Percentiles rank a stretch among this genome's conserved stretches.
phyloP scores from a whole-genome alignment of 2,329 filamentous ascomycete species.

The Aureobasidium musti region DNA sequence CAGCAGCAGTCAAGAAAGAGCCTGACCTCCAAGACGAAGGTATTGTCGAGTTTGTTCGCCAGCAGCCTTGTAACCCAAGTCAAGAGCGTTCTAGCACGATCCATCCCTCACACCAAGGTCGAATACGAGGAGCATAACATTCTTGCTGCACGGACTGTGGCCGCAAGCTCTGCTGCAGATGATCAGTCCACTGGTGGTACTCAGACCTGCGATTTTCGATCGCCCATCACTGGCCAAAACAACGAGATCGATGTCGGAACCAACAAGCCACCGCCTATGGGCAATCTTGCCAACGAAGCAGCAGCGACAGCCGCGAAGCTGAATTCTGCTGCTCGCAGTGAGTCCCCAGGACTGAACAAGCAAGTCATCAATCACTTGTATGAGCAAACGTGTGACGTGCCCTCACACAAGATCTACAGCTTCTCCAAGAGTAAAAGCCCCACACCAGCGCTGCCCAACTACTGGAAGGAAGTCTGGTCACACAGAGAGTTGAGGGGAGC shows the following conservation, averaged over 20 bases:
- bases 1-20: not conserved
- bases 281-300: not conserved
- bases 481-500: not conserved
- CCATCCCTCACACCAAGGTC: not conserved
- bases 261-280: no score
- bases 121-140: not conserved
- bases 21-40: not conserved
- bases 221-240: not conserved
- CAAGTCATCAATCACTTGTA: not conserved
- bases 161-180: not conserved
- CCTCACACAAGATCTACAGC: not conserved
- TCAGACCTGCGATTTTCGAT: not conserved
- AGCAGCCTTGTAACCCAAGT: not conserved
- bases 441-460: not conserved
- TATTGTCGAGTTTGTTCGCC: not conserved
- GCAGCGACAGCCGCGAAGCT: not conserved
- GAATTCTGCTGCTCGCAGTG: not conserved
- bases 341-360: not conserved
- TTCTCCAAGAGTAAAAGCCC: not conserved
- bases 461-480: not conserved
- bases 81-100: not conserved
- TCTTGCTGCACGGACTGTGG: not conserved
- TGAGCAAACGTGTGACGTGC: not conserved
- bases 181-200: not conserved
- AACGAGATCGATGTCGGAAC: not conserved